Evolutionary conservation across 768 basidiomycete species (phyloP).

Genomic region (Agrocybe chaxingu): DNA sequence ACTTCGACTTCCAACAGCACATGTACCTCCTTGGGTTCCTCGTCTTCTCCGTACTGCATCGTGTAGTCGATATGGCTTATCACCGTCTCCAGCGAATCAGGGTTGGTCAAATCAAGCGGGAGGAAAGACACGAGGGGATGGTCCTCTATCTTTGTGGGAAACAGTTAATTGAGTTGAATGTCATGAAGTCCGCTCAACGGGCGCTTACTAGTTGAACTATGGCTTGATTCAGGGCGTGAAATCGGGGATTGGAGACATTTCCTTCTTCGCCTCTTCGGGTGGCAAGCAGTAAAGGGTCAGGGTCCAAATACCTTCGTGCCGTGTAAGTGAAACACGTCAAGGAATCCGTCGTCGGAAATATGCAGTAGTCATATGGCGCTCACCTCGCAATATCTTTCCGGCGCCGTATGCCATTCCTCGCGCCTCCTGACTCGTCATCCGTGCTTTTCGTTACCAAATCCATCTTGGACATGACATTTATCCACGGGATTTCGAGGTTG

Average conservation of each 20-base stretch:
- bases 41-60: slow-evolving; percentile 98
- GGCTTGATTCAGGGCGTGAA: slow-evolving; percentile 91
- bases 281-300: slow-evolving; percentile 85
- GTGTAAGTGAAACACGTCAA: neutral
- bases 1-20: slow-evolving; percentile 6
- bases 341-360: neutral
- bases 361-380: slow-evolving; percentile 9
- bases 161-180: slow-evolving; percentile 4
- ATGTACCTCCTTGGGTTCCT: slow-evolving; percentile 90
- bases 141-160: slow-evolving; percentile 79
- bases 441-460: slow-evolving; percentile 77
- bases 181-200: neutral
- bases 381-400: slow-evolving; percentile 84
- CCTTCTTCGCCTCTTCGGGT: slow-evolving; percentile 58
- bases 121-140: slow-evolving; percentile 97
- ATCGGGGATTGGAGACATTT: slow-evolving; percentile 65
- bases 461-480: slow-evolving; percentile 99
- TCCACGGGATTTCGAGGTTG: slow-evolving; percentile 93
- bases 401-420: slow-evolving; percentile 69
- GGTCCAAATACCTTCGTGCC: slow-evolving; percentile 77
- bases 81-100: slow-evolving; percentile 87
- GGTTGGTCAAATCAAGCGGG: slow-evolving; percentile 85
- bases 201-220: slow-evolving; percentile 85
- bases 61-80: slow-evolving; percentile 96
- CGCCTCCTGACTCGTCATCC: slow-evolving; percentile 57